Conservation (phyloP, 768 basidiomycete species). For the Pisolithus marmoratus region DNA sequence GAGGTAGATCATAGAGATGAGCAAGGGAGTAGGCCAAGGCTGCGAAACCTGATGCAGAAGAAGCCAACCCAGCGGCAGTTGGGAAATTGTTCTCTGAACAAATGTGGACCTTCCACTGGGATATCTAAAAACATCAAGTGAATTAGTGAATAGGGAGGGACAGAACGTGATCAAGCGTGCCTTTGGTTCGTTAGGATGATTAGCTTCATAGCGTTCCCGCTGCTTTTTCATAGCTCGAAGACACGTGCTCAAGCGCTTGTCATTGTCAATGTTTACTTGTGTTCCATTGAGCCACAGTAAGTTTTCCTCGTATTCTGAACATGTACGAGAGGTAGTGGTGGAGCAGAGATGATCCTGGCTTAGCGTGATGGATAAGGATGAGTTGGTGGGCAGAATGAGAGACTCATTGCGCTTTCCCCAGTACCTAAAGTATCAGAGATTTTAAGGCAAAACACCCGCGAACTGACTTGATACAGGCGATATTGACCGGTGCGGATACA, state of each 20-base stretch:
- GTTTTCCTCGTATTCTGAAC: slow-evolving; percentile 68
- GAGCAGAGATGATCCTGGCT: slow-evolving; percentile 93
- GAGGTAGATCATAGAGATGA: slow-evolving; percentile 76
- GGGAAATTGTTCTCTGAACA: slow-evolving; percentile 98
- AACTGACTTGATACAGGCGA: slow-evolving; percentile 92
- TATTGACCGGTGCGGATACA: slow-evolving; percentile 91
- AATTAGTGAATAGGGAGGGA: slow-evolving; percentile 13
- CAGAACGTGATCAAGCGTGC: slow-evolving; percentile 32
- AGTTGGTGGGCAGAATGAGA: slow-evolving; percentile 95
- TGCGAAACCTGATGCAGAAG: slow-evolving; percentile 95
- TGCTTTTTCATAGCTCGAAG: slow-evolving; percentile 81
- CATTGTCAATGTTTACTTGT: slow-evolving; percentile 82
- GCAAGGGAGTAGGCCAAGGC: slow-evolving; percentile 90
- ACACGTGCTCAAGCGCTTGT: slow-evolving; percentile 76
- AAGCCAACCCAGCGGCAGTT: slow-evolving; percentile 96
- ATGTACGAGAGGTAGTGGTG: slow-evolving; percentile 87
- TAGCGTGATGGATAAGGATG: slow-evolving; percentile 96
- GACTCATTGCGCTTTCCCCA: slow-evolving; percentile 98
- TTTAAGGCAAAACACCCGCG: background rate
- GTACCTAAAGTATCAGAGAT: slow-evolving; percentile 53
- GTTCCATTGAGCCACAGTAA: slow-evolving; percentile 92
- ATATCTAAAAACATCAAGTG: slow-evolving; percentile 41
- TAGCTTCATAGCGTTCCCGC: slow-evolving; percentile 69
- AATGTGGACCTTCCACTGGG: slow-evolving; percentile 75
- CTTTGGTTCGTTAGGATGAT: slow-evolving; percentile 58